phyloP scores from a whole-genome alignment of 1,284 basidiomycete species.

The Cryptococcus hybrid region DNA sequence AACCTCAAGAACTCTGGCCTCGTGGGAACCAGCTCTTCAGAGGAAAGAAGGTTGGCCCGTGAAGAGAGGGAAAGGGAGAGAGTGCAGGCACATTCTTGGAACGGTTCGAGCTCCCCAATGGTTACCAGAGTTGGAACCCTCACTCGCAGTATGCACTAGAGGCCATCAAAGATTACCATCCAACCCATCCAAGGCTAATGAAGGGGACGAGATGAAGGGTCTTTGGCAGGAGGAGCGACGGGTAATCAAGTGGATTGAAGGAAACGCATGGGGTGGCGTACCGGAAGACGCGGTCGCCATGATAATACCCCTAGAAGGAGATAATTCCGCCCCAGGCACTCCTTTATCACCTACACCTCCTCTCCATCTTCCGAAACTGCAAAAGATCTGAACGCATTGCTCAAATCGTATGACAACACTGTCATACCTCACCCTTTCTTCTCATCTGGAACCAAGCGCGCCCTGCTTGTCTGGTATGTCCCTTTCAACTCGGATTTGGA shows the following conservation, averaged over 20 bases:
- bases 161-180: neutral
- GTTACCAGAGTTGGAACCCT: constrained; percentile 5
- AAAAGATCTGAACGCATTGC: constrained; percentile 7
- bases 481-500: constrained; percentile 39
- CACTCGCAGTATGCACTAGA: neutral
- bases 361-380: constrained; percentile 10
- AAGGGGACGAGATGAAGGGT: neutral
- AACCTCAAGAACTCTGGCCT: constrained; percentile 28
- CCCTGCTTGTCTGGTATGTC: constrained; percentile 47
- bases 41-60: constrained; percentile 34
- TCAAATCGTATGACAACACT: neutral
- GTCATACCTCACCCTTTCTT: constrained; percentile 20
- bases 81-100: constrained; percentile 36
- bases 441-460: constrained; percentile 27
- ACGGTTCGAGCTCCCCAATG: constrained; percentile 13
- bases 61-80: constrained; percentile 29
- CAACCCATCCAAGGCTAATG: neutral
- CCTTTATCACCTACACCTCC: neutral
- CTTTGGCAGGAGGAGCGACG: neutral
- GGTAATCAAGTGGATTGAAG: constrained; percentile 25
- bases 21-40: constrained; percentile 15
- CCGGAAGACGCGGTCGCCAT: constrained; percentile 49
- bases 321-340: constrained; percentile 2
- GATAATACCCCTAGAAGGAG: constrained; percentile 40
- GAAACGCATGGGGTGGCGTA: constrained; percentile 46